phyloP scores from a whole-genome alignment of 331 rosid species.

The Acacia pycnantha region DNA sequence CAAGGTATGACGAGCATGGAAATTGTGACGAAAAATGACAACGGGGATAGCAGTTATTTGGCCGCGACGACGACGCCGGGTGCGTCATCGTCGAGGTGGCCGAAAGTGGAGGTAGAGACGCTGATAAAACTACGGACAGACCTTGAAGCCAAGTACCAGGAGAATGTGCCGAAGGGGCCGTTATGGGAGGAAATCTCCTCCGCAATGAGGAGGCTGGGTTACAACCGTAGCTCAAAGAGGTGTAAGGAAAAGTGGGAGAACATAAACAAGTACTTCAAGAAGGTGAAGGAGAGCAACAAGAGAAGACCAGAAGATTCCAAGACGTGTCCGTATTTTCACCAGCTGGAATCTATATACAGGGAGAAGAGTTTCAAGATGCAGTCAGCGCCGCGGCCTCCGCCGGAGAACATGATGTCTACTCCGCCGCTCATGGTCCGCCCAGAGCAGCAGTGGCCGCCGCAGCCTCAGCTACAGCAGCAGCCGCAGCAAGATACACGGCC shows the following conservation, averaged over 20 bases:
- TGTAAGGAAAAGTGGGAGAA: conserved; percentile 99
- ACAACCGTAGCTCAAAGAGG: conserved; percentile 73
- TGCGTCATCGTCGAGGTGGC: conserved; percentile 67
- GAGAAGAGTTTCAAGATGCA: conserved; percentile 35
- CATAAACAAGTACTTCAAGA: conserved; percentile 97
- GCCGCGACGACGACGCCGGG: conserved; percentile 22
- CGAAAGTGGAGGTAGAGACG: conserved; percentile 76
- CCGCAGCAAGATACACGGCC: neutral
- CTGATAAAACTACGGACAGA: conserved; percentile 62
- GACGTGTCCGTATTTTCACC: conserved; percentile 86
- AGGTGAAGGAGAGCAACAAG: conserved; percentile 88
- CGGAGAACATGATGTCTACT: conserved; percentile 37
- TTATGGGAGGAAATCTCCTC: conserved; percentile 91
- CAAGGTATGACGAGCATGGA: conserved; percentile 31
- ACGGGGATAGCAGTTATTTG: neutral
- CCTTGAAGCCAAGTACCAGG: conserved; percentile 70
- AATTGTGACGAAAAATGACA: conserved; percentile 20
- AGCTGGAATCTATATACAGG: conserved; percentile 66
- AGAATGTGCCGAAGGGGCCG: conserved; percentile 85
- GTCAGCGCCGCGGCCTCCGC: neutral
- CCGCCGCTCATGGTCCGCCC: conserved; percentile 82
- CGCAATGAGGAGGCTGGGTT: conserved; percentile 69
- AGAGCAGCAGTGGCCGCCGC: conserved; percentile 98
- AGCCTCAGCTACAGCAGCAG: neutral
- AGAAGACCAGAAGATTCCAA: conserved; percentile 83